Conservation (phyloP, 2,329 filamentous ascomycete species). For the Nothophaeocryptopus gaeumannii region DNA sequence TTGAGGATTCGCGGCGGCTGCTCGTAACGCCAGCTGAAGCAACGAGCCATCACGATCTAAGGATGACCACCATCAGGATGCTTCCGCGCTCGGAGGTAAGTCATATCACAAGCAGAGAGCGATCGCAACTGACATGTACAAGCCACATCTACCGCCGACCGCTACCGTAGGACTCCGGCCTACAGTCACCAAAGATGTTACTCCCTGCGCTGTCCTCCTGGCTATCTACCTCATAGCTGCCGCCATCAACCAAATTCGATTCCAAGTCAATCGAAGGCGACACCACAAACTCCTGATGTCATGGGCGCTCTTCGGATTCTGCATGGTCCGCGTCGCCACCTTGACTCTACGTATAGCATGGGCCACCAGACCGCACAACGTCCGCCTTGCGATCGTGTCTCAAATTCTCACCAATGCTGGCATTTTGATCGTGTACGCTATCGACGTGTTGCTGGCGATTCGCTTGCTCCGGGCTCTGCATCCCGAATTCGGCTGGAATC, state of each 20-base stretch:
- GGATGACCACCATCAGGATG: too few relatives aligned
- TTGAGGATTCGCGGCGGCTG: too few relatives aligned
- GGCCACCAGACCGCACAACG: slow-evolving; percentile 23
- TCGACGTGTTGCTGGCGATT: slow-evolving; percentile 16
- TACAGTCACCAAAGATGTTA: slow-evolving; percentile 36
- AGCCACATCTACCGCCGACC: too few relatives aligned
- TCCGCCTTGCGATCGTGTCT: slow-evolving; percentile 18
- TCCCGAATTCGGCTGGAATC: slow-evolving; percentile 8
- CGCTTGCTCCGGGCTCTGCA: slow-evolving; percentile 15
- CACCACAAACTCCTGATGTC: slow-evolving; percentile 40
- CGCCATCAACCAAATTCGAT: slow-evolving; percentile 40
- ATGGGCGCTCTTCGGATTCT: slow-evolving; percentile 40
- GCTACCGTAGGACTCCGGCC: slow-evolving; percentile 31
- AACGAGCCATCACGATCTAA: too few relatives aligned
- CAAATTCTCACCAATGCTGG: slow-evolving; percentile 20
- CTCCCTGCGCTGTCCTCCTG: slow-evolving; percentile 39
- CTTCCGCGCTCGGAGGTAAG: too few relatives aligned
- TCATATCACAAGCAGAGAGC: too few relatives aligned
- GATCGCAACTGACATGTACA: too few relatives aligned
- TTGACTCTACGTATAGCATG: slow-evolving; percentile 30
- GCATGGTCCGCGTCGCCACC: slow-evolving; percentile 39
- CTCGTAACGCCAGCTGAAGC: too few relatives aligned
- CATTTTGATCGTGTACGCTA: slow-evolving; percentile 18
- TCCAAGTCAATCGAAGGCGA: slow-evolving; percentile 34
- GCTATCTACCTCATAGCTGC: slow-evolving; percentile 38